These are phyloP conservation scores for Malassezia caprae DNA, from an alignment of 1,284 basidiomycete genomes.

Conservation along the genomic window DNA sequence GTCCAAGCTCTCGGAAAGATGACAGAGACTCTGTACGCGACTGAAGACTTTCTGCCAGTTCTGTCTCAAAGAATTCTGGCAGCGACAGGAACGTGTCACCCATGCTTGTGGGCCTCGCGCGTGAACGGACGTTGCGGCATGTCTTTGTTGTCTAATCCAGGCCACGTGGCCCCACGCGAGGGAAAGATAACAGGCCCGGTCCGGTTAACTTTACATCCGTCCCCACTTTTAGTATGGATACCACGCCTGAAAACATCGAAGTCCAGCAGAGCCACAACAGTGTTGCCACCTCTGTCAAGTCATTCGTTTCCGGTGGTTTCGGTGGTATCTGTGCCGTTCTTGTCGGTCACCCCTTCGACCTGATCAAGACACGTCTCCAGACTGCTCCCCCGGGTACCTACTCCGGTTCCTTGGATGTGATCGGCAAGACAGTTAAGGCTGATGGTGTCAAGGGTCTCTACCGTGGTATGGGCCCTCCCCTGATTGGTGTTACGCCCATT, in stretches of 20 bases:
- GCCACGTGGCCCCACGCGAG: slow-evolving; percentile 14
- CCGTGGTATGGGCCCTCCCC: slow-evolving; percentile 60
- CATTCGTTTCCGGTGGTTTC: slow-evolving; percentile 61
- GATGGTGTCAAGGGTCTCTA: slow-evolving; percentile 84
- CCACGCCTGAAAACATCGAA: slow-evolving; percentile 19
- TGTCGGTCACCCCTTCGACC: slow-evolving; percentile 93
- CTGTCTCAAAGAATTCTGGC: slow-evolving; percentile 58
- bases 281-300: slow-evolving; percentile 41
- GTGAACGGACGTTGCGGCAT: background rate
- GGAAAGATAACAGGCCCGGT: background rate
- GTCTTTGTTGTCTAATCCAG: background rate
- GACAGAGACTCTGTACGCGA: slow-evolving; percentile 85
- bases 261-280: slow-evolving; percentile 31
- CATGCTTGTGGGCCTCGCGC: slow-evolving; percentile 20
- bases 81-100: slow-evolving; percentile 41
- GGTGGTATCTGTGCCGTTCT: slow-evolving; percentile 78
- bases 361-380: slow-evolving; percentile 86
- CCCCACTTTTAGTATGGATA: slow-evolving; percentile 25
- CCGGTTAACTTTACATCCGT: slow-evolving; percentile 2
- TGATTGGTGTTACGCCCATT: slow-evolving; percentile 94
- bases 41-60: slow-evolving; percentile 77
- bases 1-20: slow-evolving; percentile 89
- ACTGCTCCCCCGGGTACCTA: slow-evolving; percentile 83
- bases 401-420: slow-evolving; percentile 84
- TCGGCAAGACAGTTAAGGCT: slow-evolving; percentile 73